These are phyloP conservation scores for Sclerotinia subarctica DNA, from an alignment of 2,329 filamentous ascomycete species.

Conservation along the genomic window DNA sequence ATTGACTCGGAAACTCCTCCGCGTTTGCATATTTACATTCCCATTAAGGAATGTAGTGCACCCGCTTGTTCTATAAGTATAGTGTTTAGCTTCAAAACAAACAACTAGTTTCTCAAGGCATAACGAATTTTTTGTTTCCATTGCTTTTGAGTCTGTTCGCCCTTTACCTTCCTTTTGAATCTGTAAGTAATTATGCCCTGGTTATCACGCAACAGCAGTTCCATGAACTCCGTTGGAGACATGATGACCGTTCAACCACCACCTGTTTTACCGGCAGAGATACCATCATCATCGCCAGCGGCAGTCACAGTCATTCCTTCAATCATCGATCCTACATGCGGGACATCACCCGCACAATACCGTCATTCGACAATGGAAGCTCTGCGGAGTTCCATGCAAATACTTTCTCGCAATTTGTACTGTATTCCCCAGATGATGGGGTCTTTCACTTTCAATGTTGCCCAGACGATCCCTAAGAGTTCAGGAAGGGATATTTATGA, in stretches of 20 bases:
- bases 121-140: background rate
- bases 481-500: slow-evolving; percentile 20
- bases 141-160: background rate
- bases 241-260: slow-evolving; percentile 3
- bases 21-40: slow-evolving; percentile 20
- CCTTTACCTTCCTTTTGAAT: background rate
- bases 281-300: background rate
- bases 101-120: background rate
- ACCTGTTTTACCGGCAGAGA: background rate
- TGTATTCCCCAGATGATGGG: slow-evolving; percentile 22
- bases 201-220: slow-evolving; percentile 17
- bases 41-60: slow-evolving; percentile 16
- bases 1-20: background rate
- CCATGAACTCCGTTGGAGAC: slow-evolving; percentile 10
- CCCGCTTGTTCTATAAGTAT: slow-evolving; percentile 13
- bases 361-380: slow-evolving; percentile 16
- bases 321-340: slow-evolving; percentile 26
- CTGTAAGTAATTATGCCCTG: slow-evolving; percentile 20
- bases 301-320: slow-evolving; percentile 24
- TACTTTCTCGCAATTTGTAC: slow-evolving; percentile 21
- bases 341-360: slow-evolving; percentile 22
- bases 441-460: slow-evolving; percentile 10
- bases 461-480: background rate
- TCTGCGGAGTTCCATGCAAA: slow-evolving; percentile 13
- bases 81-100: background rate